Evolutionary conservation across 306 rosid genomes (phyloP), one percentile per base, ranked within the genome.

Genomic region (Fragaria nilgerrensis): DNA sequence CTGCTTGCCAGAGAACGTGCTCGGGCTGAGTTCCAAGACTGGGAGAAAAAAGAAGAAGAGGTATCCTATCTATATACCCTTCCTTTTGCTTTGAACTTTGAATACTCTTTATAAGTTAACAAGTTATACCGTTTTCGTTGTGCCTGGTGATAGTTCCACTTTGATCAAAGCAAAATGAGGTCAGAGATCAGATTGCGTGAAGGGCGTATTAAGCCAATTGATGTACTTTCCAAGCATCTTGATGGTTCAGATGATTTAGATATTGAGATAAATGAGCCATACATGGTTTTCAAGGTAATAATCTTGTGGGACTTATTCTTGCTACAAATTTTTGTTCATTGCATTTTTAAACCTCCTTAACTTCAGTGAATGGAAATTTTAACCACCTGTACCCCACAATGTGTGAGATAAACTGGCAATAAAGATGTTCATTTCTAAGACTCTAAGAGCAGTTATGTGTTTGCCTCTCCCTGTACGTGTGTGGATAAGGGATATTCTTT

Each of bases 11-110:
- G 99, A 86, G 98, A 96, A 82, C 91, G 97, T 62, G 97, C 99
- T 73, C 92, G 97, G 61, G 98, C 99, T 80, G 99, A 96, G 84
- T 96, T 88, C 85, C 98, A 96, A 73, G 98, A 96, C 83, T 96
- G 97, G 99, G 99, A 96, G 83, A 92, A 96, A 84, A 96, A 91
- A 74, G 99, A 96, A 84, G 98, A 96, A 77, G 99, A 96, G 94
- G 99, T 92, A 82, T 67, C 15, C 43, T 73, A 5, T 50, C 45
- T 69, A 3, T 8, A 39, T 48, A 34, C 76, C 34, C 49, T 16
- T n/a, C 8, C 39, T 32, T 43, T 25, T 19, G 20, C 29, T 19
- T 14, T 69, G 37, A 71, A 20, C 48, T 43, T 61, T 37, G 27
- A 62, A 14, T 81, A 39, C 65, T 58, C 19, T 50, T 68, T n/a